Percentiles rank a stretch among this genome's conserved stretches.
Conservation (phyloP, 1,284 basidiomycete genomes). For the Cutaneotrichosporon cyanovorans region DNA sequence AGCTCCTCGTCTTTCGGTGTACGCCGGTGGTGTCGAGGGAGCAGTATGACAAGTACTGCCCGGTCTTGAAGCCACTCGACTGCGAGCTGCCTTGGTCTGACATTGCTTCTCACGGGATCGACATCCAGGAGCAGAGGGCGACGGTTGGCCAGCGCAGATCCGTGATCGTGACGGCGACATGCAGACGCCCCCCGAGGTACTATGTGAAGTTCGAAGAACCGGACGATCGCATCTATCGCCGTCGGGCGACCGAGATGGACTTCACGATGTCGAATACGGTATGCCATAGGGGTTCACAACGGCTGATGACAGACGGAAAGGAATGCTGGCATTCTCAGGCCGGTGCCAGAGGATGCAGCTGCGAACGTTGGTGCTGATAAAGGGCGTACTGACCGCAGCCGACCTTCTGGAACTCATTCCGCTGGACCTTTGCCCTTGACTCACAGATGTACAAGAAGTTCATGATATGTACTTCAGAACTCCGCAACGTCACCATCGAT, state of each 20-base stretch:
- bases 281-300: no score
- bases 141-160: not conserved
- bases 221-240: conserved; percentile 10
- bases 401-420: conserved; percentile 36
- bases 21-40: not conserved
- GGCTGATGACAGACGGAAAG: conserved; percentile 25
- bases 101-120: conserved; percentile 32
- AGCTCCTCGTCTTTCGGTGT: conserved; percentile 23
- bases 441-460: conserved; percentile 12
- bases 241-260: conserved; percentile 40
- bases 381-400: conserved; percentile 19
- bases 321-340: conserved; percentile 25
- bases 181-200: conserved; percentile 36
- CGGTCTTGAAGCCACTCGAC: conserved; percentile 29
- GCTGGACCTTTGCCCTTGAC: conserved; percentile 30
- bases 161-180: conserved; percentile 32
- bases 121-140: conserved; percentile 14
- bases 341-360: conserved; percentile 31
- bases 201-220: conserved; percentile 18
- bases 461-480: conserved; percentile 14
- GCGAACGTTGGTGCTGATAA: conserved; percentile 23
- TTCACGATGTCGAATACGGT: conserved; percentile 22
- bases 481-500: not conserved
- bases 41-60: conserved; percentile 14
- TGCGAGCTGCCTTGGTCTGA: conserved; percentile 38